A percentile compares a stretch with the other conserved stretches of the same genome.
Evolutionary conservation across 1,139 yeast genomes (phyloP).

Genomic region (Kazachstania sp.): DNA sequence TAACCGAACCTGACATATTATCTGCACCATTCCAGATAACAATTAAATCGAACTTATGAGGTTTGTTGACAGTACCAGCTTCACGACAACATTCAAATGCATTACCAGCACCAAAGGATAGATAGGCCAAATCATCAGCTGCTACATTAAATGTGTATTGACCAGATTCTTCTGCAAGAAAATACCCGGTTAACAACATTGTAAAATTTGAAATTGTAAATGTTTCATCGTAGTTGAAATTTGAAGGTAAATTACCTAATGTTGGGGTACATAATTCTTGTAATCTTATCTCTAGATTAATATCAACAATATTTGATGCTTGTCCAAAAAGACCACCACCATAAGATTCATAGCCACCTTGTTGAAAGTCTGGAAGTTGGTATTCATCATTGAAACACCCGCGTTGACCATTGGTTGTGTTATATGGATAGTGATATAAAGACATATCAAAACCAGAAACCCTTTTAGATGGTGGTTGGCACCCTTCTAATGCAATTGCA

Average conservation of each 20-base stretch:
- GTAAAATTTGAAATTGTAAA: conserved; percentile 12
- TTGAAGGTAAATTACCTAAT: not conserved
- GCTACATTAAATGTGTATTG: conserved; percentile 19
- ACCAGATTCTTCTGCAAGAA: conserved; percentile 20
- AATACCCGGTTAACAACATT: conserved; percentile 23
- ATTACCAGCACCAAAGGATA: conserved; percentile 17
- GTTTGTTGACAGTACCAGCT: not conserved
- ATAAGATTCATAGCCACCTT: not conserved
- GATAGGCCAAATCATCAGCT: conserved; percentile 13
- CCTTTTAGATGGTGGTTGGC: not conserved
- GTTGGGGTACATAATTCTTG: not conserved
- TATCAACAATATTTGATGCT: not conserved
- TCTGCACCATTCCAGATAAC: not conserved
- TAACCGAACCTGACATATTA: not conserved
- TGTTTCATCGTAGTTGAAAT: not conserved
- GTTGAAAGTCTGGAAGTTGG: not conserved
- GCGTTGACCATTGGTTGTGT: not conserved
- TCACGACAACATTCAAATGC: conserved; percentile 25
- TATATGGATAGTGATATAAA: not conserved
- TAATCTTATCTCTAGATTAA: not conserved
- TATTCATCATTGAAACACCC: not conserved
- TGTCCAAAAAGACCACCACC: conserved; percentile 2
- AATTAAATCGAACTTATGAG: not conserved
- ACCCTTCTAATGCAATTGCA: not conserved
- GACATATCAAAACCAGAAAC: not conserved